Evolutionary conservation across 2,329 filamentous ascomycete genomes (phyloP), one percentile per base, ranked within the genome.

Genomic region (Penicillium sp.): DNA sequence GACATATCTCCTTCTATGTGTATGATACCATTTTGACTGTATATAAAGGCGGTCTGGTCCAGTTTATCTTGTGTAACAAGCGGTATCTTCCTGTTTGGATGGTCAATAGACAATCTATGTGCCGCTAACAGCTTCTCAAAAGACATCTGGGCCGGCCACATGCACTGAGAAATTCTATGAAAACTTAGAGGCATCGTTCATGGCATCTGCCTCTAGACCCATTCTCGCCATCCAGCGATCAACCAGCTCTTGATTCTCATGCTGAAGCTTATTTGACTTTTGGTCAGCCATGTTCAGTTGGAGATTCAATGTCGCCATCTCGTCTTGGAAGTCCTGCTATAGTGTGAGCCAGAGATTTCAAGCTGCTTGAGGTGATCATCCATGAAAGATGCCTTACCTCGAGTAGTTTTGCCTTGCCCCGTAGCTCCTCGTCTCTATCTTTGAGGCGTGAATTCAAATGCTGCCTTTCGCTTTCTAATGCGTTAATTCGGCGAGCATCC

Each of bases 191-290:
- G 78, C 76, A 50, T 82, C 72, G 68, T 98, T 98, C 88, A 96
- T 93, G 61, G 85, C 87, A 55, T 95, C 90, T 11, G 90, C 93
- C 78, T 97, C 93, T 70, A 88, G 84, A 4, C 87, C 89, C 84
- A 95, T 95, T 62, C 89, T 83, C 70, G 86, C 87, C 89, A 98
- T 93, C 91, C 93, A 98, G 54, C 95, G 83, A 72, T 92, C 89
- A 52, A 97, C 87, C 54, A 99, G 81, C 64, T 96, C 90, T 70
- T 90, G 87, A 71, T 98, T 98, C 73, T 98, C 95, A 57, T 82
- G 83, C 70, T 87, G 85, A 61, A 96, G 79, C 74, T 86, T 87
- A 70, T 88, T 86, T 27, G 84, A 82, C 69, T 87, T 86, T 71
- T 93, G 85, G 72, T 96, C 92, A 3, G 89, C 87, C 80, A 97